Conservation (phyloP, 2,329 filamentous ascomycete species). For the Ambrosiella beaveri region DNA sequence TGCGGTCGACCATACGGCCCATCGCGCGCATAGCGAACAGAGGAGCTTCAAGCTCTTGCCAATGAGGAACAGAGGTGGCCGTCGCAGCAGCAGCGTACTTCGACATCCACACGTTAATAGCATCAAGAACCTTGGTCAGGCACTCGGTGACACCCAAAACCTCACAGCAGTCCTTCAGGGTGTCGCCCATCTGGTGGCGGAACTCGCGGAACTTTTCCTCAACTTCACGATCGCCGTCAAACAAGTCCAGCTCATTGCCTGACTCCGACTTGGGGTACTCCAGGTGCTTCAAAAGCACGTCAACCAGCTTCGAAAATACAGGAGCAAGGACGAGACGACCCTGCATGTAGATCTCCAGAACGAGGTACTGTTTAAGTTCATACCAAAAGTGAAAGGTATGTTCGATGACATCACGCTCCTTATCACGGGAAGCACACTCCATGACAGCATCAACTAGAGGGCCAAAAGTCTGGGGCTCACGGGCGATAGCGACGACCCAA, state of each 20-base stretch:
- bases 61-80: slow-evolving; percentile 64
- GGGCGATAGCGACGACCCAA: slow-evolving; percentile 83
- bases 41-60: slow-evolving; percentile 91
- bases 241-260: slow-evolving; percentile 63
- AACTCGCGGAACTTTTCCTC: slow-evolving; percentile 97
- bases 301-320: slow-evolving; percentile 75
- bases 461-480: slow-evolving; percentile 65
- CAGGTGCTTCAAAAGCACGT: slow-evolving; percentile 80
- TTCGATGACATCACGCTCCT: slow-evolving; percentile 77
- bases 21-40: slow-evolving; percentile 91
- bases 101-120: slow-evolving; percentile 78
- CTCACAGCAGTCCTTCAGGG: slow-evolving; percentile 90
- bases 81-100: slow-evolving; percentile 63
- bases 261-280: slow-evolving; percentile 67
- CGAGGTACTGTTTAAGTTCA: slow-evolving; percentile 90
- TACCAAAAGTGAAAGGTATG: slow-evolving; percentile 98
- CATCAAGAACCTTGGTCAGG: slow-evolving; percentile 67
- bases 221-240: slow-evolving; percentile 86
- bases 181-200: slow-evolving; percentile 92
- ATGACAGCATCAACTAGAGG: slow-evolving; percentile 75
- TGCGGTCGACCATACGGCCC: slow-evolving; percentile 84
- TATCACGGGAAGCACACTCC: slow-evolving; percentile 78
- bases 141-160: slow-evolving; percentile 90
- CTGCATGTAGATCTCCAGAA: slow-evolving; percentile 73
- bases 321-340: slow-evolving; percentile 62